These are phyloP conservation scores for Bassia scoparia DNA, from an alignment of 148 eudicot genomes.

Conservation along the genomic window DNA sequence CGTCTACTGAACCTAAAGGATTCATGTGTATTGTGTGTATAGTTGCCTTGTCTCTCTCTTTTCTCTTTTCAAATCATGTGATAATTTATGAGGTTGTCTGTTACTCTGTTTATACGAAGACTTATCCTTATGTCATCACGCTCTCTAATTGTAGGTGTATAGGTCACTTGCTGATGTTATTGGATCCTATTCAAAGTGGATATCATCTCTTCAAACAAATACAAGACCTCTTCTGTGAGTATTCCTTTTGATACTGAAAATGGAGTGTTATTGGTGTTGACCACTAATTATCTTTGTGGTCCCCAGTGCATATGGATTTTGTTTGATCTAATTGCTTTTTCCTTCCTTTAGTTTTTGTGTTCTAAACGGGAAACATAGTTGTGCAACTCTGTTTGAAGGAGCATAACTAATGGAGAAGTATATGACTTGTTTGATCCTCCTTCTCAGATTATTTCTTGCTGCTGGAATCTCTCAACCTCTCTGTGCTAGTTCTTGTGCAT, in stretches of 20 bases:
- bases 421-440: conserved; percentile 25
- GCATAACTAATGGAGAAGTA: neutral
- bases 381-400: conserved; percentile 3
- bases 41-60: neutral
- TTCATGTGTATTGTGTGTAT: conserved; percentile 78
- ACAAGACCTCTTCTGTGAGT: conserved; percentile 79
- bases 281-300: neutral
- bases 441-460: conserved; percentile 83
- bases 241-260: conserved; percentile 16
- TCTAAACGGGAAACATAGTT: neutral
- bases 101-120: neutral
- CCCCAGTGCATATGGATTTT: conserved; percentile 4
- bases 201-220: conserved; percentile 53
- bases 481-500: conserved; percentile 81
- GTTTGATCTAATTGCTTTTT: neutral
- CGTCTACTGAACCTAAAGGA: conserved; percentile 57
- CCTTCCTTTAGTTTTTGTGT: neutral
- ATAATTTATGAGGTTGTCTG: conserved; percentile 4
- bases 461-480: conserved; percentile 69
- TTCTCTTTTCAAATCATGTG: neutral
- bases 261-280: conserved; percentile 2
- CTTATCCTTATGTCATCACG: conserved; percentile 3
- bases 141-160: conserved; percentile 55
- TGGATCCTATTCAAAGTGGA: conserved; percentile 92
- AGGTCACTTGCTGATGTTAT: conserved; percentile 87